Evolutionary conservation across 1,139 yeast species (phyloP).

Genomic region (Protomyces arabidopsidicola): DNA sequence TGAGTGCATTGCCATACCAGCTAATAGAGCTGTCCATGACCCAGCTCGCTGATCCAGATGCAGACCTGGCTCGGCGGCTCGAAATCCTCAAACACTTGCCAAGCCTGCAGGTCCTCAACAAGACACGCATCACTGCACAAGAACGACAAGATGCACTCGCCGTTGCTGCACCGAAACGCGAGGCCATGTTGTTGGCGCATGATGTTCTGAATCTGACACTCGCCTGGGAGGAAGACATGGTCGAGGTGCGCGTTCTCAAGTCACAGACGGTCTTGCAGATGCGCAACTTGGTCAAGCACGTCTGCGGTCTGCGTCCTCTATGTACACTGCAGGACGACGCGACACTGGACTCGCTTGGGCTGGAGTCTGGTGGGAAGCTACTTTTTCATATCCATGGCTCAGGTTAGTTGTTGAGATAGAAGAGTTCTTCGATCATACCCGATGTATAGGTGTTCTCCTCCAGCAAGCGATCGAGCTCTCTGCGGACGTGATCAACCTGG

Average conservation of each 20-base stretch:
- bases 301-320: neutral
- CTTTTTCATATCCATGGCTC: neutral
- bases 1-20: neutral
- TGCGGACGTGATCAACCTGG: slow-evolving; percentile 6
- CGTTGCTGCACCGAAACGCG: neutral
- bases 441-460: slow-evolving; percentile 26
- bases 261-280: slow-evolving; percentile 14
- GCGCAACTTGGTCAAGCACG: slow-evolving; percentile 1
- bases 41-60: neutral
- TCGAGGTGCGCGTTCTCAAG: slow-evolving; percentile 6
- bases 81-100: neutral
- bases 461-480: slow-evolving; percentile 10
- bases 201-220: slow-evolving; percentile 3
- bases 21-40: neutral
- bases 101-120: slow-evolving; percentile 2
- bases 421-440: neutral
- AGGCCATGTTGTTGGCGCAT: neutral
- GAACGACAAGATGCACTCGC: slow-evolving; percentile 22
- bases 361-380: neutral
- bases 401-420: neutral
- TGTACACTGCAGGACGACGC: neutral
- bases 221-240: neutral
- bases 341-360: neutral
- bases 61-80: neutral
- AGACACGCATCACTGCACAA: slow-evolving; percentile 13